Evolutionary conservation across 2,329 filamentous ascomycete genomes (phyloP), one percentile per base, ranked within the genome.

Genomic region (Cordyceps cicadae): DNA sequence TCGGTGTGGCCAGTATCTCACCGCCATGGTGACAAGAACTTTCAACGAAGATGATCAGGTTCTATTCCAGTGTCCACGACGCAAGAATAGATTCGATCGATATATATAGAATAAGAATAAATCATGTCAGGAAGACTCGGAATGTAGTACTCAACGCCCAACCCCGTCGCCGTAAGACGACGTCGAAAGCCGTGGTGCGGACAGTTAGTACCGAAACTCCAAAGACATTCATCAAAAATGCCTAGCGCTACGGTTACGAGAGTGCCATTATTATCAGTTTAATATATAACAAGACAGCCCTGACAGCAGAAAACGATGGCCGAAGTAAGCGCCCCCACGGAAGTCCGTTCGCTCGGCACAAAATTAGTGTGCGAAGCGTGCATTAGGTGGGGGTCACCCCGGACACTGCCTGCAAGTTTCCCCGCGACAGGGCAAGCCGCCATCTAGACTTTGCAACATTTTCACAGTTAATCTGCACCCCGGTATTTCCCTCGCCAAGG

Each of bases 301-400:
- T 32, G 12, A 12, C 14, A 2, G 19, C 9, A 9, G 19, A 9
- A 48, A 50, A n/a, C 41, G 12, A 45, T 17, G 15, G 24, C 46
- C 15, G 11, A 29, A 26, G 12, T n/a, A 29, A 15, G n/a, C 3
- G 32, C 60, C 60, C 60, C 60, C 54, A 62, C 60, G 54, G 11
- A 62, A 34, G 26, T 53, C 54, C 15, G 53, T 24, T 7, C 34
- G 39, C 48, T 24, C 12, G 45, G 39, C 34, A 41, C 19, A 21
- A n/a, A n/a, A n/a, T n/a, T 34, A 58, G 8, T 56, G 34, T 50
- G 60, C 39, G 48, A 41, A 53, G 32, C 15, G 15, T 15, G 29
- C 15, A 52, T 9, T 62, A 15, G 8, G 61, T 60, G 61, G 61
- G 61, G 61, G 61, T 62, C 61, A 59, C 56, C 61, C 61, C 61